Conservation (phyloP, 108 stramenopile genomes). For the Discostella pseudostelligera region DNA sequence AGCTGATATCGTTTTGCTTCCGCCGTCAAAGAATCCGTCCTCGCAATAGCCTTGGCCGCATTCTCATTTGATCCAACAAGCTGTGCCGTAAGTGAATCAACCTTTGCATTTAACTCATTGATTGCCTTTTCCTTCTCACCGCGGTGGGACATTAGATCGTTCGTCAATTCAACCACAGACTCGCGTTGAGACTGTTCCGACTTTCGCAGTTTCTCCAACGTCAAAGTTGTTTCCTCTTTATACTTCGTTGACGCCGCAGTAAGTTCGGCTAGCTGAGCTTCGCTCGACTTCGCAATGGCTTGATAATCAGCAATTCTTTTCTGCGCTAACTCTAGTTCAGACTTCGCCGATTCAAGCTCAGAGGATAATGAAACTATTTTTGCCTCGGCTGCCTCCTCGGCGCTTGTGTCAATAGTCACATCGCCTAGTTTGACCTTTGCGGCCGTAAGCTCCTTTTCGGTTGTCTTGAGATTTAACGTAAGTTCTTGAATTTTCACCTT, state of each 20-base stretch:
- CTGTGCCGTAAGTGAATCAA: conserved; percentile 50
- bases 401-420: conserved; percentile 47
- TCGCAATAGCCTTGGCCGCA: conserved; percentile 48
- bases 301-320: conserved; percentile 54
- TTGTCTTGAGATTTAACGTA: conserved; percentile 42
- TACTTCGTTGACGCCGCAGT: conserved; percentile 60
- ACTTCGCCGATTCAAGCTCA: conserved; percentile 61
- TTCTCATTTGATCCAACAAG: conserved; percentile 50
- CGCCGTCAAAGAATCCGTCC: conserved; percentile 44
- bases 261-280: conserved; percentile 61
- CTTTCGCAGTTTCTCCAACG: conserved; percentile 52
- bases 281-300: conserved; percentile 70
- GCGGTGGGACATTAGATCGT: conserved; percentile 70
- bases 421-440: conserved; percentile 45
- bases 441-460: conserved; percentile 48
- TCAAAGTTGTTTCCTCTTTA: conserved; percentile 51
- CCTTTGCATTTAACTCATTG: conserved; percentile 53
- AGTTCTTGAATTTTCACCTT: conserved; percentile 51
- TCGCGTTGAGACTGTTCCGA: conserved; percentile 55
- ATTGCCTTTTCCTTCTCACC: conserved; percentile 68
- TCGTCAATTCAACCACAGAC: conserved; percentile 71
- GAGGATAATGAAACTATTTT: conserved; percentile 51
- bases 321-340: conserved; percentile 56
- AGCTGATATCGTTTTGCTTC: conserved; percentile 57
- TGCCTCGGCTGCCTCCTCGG: conserved; percentile 51